Evolutionary conservation across 768 basidiomycete species (phyloP), one percentile per base, ranked within the genome.

Genomic region (Amylocystis lapponica): DNA sequence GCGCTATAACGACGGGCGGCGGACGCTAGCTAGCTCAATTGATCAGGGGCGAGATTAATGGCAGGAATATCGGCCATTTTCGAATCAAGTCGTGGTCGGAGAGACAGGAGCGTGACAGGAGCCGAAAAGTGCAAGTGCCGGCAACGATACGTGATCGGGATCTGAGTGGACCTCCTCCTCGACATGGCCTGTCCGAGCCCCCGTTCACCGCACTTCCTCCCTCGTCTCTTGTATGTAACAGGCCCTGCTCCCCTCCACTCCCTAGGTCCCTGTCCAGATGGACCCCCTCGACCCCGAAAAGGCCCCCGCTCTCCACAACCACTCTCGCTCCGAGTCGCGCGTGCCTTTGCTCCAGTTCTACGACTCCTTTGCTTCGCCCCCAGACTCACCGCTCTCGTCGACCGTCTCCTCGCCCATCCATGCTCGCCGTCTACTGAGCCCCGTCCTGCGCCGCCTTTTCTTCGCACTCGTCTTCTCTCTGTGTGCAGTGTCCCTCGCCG

Each of bases 341-440:
- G 27, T 55, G 22, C 58, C 58, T 3, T 55, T 60, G 32, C 56
- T 60, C 31, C 51, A 54, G 23, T 56, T 52, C 35, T 45, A 47
- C 5, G 52, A 48, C 42, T 25, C 25, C 17, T 40, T 52, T 21
- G 48, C 52, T 8, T 48, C 52, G 9, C 27, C 52, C 3, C 46
- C 51, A 2, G 37, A 53, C 12, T 14, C 48, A 12, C 33, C 44
- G 13, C 42, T 17, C 39, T 48, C 48, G 17, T 36, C 32, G 21
- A 8, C 33, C 29, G 22, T 4, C 32, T 52, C 35, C 26, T 45
- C 13, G 16, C 30, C 39, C 27, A 23, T 23, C 27, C 21, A 27
- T 16, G 4, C 27, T 39, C 16, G 21, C 5, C 10, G 8, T 36
- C 27, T 27, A 13, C 17, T 26, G n/a, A 26, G 8, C 39, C 27